Conservation (phyloP, 2,329 filamentous ascomycete genomes). For the Dactylellina drechsleri region DNA sequence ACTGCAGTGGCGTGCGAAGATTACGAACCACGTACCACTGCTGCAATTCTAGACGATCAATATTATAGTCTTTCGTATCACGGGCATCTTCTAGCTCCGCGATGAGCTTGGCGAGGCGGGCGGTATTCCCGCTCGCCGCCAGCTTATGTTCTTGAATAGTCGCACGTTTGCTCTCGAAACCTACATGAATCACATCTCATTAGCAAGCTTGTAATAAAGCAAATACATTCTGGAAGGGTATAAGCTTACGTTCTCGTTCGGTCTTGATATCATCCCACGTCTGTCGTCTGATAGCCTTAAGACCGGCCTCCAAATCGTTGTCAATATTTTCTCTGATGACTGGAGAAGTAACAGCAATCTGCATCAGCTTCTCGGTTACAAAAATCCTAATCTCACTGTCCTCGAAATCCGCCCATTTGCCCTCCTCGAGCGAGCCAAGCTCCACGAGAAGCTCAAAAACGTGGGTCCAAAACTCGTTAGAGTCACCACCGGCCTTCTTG, state of each 20-base stretch:
- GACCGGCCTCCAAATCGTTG: slow-evolving; percentile 39
- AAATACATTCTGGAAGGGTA: not conserved
- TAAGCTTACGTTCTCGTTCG: slow-evolving; percentile 47
- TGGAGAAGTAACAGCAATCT: slow-evolving; percentile 49
- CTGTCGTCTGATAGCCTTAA: slow-evolving; percentile 45
- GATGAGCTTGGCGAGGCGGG: slow-evolving; percentile 46
- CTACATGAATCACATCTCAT: slow-evolving; percentile 5
- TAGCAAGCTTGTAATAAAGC: not conserved
- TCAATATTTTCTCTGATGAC: slow-evolving; percentile 48
- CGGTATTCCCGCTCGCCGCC: slow-evolving; percentile 27
- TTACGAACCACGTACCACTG: slow-evolving; percentile 55
- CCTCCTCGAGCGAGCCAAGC: slow-evolving; percentile 45
- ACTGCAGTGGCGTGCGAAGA: slow-evolving; percentile 54
- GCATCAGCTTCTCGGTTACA: slow-evolving; percentile 50
- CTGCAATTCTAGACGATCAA: slow-evolving; percentile 52
- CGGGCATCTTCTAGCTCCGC: slow-evolving; percentile 51
- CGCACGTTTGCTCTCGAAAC: slow-evolving; percentile 44
- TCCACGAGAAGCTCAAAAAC: slow-evolving; percentile 50
- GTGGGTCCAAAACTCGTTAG: slow-evolving; percentile 44
- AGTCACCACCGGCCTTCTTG: slow-evolving; percentile 45
- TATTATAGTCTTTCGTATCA: slow-evolving; percentile 52
- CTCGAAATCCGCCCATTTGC: slow-evolving; percentile 46
- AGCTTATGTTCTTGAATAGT: slow-evolving; percentile 42
- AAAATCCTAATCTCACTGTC: slow-evolving; percentile 52
- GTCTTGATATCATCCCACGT: slow-evolving; percentile 51